Evolutionary conservation across 768 basidiomycete genomes (phyloP).

Genomic region (Phanerochaete sordida): DNA sequence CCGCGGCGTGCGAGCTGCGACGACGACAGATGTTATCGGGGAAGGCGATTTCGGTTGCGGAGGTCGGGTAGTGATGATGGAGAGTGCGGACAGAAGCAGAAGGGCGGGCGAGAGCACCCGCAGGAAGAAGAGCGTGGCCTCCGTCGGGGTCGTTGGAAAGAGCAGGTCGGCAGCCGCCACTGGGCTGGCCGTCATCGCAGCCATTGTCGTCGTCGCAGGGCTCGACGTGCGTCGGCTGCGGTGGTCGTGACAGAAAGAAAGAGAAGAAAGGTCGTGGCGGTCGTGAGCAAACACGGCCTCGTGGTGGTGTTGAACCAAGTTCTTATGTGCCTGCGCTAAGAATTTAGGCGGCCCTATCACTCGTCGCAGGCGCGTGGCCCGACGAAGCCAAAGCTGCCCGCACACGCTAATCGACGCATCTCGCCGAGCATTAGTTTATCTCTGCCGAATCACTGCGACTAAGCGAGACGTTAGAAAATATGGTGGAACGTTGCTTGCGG

Average conservation of each 20-base stretch:
- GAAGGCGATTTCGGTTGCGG: constrained; percentile 43
- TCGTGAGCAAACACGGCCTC: constrained; percentile 14
- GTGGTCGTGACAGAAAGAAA: constrained; percentile 21
- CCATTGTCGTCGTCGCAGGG: constrained; percentile 31
- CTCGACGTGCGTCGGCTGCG: constrained; percentile 22
- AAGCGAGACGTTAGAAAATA: not conserved
- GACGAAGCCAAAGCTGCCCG: not conserved
- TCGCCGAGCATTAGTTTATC: constrained; percentile 2
- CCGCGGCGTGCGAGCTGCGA: constrained; percentile 70
- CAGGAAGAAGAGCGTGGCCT: constrained; percentile 47
- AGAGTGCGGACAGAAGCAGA: constrained; percentile 58
- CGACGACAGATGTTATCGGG: constrained; percentile 75
- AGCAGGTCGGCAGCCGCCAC: constrained; percentile 10
- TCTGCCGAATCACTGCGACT: constrained; percentile 3
- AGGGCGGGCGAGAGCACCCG: constrained; percentile 67
- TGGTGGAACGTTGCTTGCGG: not conserved
- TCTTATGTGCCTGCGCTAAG: constrained; percentile 11
- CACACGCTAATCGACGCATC: not conserved
- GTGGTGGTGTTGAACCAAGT: constrained; percentile 11
- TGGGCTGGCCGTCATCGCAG: constrained; percentile 19
- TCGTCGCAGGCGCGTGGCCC: constrained; percentile 5
- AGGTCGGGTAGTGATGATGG: constrained; percentile 51
- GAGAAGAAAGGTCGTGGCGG: constrained; percentile 21
- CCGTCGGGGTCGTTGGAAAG: constrained; percentile 10
- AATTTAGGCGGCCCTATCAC: constrained; percentile 9